Percentiles rank a stretch among this genome's conserved stretches.
Evolutionary conservation across 2,329 filamentous ascomycete species (phyloP).

Genomic region (Didymella lethalis): DNA sequence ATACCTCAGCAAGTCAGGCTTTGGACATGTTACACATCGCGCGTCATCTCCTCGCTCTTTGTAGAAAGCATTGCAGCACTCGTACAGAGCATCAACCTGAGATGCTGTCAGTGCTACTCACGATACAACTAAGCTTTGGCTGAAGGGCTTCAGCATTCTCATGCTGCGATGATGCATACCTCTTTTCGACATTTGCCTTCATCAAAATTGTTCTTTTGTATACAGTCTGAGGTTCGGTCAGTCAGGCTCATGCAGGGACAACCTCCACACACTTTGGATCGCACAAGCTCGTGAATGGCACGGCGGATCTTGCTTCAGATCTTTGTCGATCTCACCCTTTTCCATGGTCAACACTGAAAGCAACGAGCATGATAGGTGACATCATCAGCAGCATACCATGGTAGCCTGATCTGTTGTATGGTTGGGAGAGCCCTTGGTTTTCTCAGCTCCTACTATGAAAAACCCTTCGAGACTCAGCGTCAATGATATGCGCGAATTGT

Average conservation of each 20-base stretch:
- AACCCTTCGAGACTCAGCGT: neutral
- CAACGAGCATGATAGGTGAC: slow-evolving; percentile 26
- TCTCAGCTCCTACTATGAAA: neutral
- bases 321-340: slow-evolving; percentile 67
- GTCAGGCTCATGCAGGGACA: neutral
- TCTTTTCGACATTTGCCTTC: slow-evolving; percentile 79
- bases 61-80: slow-evolving; percentile 93
- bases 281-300: slow-evolving; percentile 90
- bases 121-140: neutral
- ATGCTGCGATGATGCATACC: slow-evolving; percentile 37
- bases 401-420: neutral
- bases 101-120: neutral
- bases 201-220: slow-evolving; percentile 83
- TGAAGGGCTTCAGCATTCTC: neutral
- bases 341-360: slow-evolving; percentile 5
- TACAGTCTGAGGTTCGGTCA: slow-evolving; percentile 67
- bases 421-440: neutral
- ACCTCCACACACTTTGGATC: slow-evolving; percentile 73
- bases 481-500: neutral
- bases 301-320: slow-evolving; percentile 76
- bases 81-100: slow-evolving; percentile 84
- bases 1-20: slow-evolving; percentile 73
- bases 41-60: slow-evolving; percentile 77
- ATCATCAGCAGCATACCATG: slow-evolving; percentile 43
- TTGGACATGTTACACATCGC: slow-evolving; percentile 83